Percentiles rank a stretch among this genome's conserved stretches.
Conservation (phyloP, 2,329 filamentous ascomycete species). For the Myriosclerotinia duriaeana region DNA sequence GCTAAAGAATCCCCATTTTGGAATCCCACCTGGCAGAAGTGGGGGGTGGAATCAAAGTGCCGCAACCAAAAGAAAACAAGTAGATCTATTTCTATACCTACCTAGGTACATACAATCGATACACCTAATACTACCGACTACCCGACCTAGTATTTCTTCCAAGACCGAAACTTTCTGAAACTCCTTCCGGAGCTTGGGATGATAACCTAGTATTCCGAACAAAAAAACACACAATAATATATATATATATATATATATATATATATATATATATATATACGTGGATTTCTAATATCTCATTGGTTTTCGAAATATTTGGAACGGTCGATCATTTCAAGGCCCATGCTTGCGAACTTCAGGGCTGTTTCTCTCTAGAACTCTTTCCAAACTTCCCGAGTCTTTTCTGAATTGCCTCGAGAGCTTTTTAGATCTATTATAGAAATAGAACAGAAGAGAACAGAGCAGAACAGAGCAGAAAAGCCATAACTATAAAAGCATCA, state of each 20-base stretch:
- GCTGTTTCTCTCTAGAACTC: not conserved
- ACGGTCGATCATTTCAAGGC: slow-evolving; percentile 16
- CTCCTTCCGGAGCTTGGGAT: not conserved
- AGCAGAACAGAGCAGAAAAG: too few species aligned
- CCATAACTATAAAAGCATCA: too few species aligned
- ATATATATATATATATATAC: too few species aligned
- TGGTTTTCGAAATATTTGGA: not conserved
- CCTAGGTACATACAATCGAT: too few species aligned
- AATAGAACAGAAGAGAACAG: too few species aligned
- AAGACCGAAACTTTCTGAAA: slow-evolving; percentile 12
- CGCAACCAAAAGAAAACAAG: not conserved
- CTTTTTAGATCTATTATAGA: too few species aligned
- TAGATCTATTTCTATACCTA: too few species aligned
- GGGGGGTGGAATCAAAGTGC: not conserved
- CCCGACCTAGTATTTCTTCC: not conserved
- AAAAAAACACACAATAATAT: not conserved
- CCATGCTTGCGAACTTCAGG: not conserved
- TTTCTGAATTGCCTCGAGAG: too few species aligned
- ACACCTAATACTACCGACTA: not conserved
- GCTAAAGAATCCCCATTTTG: not conserved
- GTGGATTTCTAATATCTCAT: not conserved
- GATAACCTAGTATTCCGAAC: not conserved
- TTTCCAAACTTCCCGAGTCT: too few species aligned
- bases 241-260: too few species aligned
- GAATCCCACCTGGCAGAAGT: slow-evolving; percentile 12